These are phyloP conservation scores for Rutidosis leptorrhynchoides DNA, from an alignment of 129 eudicot species.

Conservation along the genomic window DNA sequence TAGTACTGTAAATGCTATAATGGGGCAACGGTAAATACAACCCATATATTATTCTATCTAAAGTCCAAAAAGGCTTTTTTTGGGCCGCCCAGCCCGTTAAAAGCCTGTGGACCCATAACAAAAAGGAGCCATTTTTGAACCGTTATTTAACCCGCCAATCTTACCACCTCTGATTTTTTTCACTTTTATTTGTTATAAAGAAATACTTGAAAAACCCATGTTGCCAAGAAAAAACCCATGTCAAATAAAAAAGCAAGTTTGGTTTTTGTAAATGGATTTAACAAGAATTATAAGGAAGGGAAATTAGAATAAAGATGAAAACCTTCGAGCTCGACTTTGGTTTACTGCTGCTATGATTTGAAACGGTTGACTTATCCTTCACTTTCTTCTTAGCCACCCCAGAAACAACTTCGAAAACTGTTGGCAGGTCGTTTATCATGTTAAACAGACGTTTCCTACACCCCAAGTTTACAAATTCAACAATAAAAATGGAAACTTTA, in stretches of 20 bases:
- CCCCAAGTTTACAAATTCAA: background rate
- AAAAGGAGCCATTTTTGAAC: background rate
- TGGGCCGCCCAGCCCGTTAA: background rate
- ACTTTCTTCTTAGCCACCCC: constrained; percentile 56
- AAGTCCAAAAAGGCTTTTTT: background rate
- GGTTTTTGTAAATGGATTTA: background rate
- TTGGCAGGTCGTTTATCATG: constrained; percentile 60
- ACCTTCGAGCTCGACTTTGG: constrained; percentile 55
- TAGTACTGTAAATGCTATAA: background rate
- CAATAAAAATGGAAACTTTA: background rate
- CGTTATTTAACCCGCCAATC: background rate
- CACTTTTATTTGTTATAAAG: background rate
- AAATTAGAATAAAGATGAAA: constrained; percentile 1
- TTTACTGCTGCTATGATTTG: constrained; percentile 65
- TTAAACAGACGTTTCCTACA: constrained; percentile 58
- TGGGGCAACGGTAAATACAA: background rate
- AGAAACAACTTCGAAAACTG: constrained; percentile 54
- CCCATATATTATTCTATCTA: background rate
- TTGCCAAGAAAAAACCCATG: background rate
- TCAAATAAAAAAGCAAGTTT: background rate
- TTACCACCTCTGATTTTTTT: background rate
- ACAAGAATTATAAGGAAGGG: background rate
- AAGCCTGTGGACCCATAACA: background rate
- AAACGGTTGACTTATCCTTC: constrained; percentile 52
- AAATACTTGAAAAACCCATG: background rate